Evolutionary conservation across 1,284 basidiomycete genomes (phyloP).

Genomic region (Tylopilus sp.): DNA sequence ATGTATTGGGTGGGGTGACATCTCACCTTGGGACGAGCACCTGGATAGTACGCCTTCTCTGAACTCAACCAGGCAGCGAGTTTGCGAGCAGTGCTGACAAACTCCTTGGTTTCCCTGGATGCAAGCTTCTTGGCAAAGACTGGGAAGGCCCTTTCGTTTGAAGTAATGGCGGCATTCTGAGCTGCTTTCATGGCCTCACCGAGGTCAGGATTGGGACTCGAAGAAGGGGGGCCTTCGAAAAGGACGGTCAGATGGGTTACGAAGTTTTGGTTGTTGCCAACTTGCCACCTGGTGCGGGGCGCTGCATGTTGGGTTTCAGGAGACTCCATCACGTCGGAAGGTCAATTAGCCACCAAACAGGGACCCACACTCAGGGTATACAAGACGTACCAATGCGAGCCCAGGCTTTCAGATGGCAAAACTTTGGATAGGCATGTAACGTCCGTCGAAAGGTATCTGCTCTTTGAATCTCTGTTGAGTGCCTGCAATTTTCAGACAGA

Average conservation of each 20-base stretch:
- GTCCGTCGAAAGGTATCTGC: too few species aligned
- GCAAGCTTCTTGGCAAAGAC: constrained; percentile 28
- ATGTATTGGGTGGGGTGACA: background rate
- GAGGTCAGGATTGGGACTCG: background rate
- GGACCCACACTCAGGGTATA: too few species aligned
- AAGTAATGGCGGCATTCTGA: constrained; percentile 17
- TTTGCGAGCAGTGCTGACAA: constrained; percentile 18
- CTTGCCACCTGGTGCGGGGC: constrained; percentile 6
- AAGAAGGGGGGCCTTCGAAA: constrained; percentile 6
- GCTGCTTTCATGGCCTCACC: constrained; percentile 18
- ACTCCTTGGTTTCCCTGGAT: constrained; percentile 25
- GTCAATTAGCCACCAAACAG: too few species aligned
- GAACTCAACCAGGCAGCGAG: constrained; percentile 25
- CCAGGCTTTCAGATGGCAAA: too few species aligned
- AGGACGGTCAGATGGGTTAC: constrained; percentile 4
- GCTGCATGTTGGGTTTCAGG: constrained; percentile 13
- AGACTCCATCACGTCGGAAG: constrained; percentile 10
- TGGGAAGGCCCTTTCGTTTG: constrained; percentile 32
- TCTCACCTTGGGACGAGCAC: constrained; percentile 28
- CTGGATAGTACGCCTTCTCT: constrained; percentile 32
- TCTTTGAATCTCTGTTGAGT: too few species aligned
- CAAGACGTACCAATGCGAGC: too few species aligned
- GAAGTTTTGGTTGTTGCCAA: background rate
- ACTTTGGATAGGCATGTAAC: too few species aligned
- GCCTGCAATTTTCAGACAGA: too few species aligned